phyloP scores from a whole-genome alignment of 2,329 filamentous ascomycete species.

The Emergomyces pasteurianus region DNA sequence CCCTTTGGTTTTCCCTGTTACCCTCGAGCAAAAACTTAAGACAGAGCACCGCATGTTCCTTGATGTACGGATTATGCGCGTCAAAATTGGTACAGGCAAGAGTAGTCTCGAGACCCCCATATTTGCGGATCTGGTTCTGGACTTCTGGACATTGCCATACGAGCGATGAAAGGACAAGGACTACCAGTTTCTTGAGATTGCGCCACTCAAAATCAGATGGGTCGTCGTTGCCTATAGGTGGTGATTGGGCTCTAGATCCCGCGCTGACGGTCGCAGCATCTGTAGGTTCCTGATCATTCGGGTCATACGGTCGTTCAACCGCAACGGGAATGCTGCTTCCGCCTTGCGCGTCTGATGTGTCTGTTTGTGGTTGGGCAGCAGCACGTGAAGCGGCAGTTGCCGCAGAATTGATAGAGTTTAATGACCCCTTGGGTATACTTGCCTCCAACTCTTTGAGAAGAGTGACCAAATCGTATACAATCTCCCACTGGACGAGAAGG shows the following conservation, averaged over 20 bases:
- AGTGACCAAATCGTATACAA: slow-evolving; percentile 76
- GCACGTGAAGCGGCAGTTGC: slow-evolving; percentile 14
- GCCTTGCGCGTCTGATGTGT: slow-evolving; percentile 17
- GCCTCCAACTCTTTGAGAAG: slow-evolving; percentile 77
- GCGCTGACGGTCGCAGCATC: slow-evolving; percentile 26
- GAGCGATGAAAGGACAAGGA: slow-evolving; percentile 78
- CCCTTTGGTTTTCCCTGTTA: slow-evolving; percentile 41
- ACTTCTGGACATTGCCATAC: slow-evolving; percentile 78
- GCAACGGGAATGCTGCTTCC: slow-evolving; percentile 29
- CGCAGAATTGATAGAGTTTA: slow-evolving; percentile 29
- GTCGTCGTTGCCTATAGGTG: slow-evolving; percentile 44
- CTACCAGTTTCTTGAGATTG: slow-evolving; percentile 85
- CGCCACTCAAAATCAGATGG: slow-evolving; percentile 58
- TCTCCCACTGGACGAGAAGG: slow-evolving; percentile 83
- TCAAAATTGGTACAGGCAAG: slow-evolving; percentile 86
- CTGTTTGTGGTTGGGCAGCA: slow-evolving; percentile 20
- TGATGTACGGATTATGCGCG: slow-evolving; percentile 86
- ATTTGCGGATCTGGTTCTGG: slow-evolving; percentile 73
- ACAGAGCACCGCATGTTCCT: slow-evolving; percentile 79
- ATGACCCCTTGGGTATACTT: slow-evolving; percentile 71
- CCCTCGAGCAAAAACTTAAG: slow-evolving; percentile 57
- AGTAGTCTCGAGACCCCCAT: slow-evolving; percentile 76
- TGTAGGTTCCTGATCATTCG: slow-evolving; percentile 29
- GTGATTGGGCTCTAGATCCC: slow-evolving; percentile 34
- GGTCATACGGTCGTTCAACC: slow-evolving; percentile 57